Base-by-base conservation (phyloP, 2,329 filamentous ascomycete genomes). In the Calcarisporium arbuscula region DNA sequence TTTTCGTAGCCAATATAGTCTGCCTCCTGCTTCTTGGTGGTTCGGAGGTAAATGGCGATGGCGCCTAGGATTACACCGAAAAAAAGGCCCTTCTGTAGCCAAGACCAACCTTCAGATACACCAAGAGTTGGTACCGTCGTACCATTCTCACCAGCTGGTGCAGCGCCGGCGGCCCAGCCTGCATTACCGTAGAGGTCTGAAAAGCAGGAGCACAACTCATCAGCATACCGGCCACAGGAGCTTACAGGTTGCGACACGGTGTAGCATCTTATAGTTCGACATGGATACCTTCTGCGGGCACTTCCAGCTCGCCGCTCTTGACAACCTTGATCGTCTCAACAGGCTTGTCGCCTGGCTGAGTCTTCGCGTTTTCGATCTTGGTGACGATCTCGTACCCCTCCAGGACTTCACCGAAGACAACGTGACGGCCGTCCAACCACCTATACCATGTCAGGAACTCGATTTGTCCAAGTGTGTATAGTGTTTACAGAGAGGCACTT, bases 251-350 rank as follows among this genome's bases (percentile, higher is more conserved):
- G 33, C 36, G 37, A 40, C 39, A 39, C 36, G 39, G 30, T 43
- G 45, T 35, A 40, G 42, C 43, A 47, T 57, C 66, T 69, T 75
- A 92, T 65, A 92, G 83, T 68, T 92, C 85, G 67, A 81, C 76
- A 68, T 88, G 83, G 71, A 87, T 90, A 92, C 86, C 86, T 92
- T 92, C 86, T 71, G 78, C 70, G 60, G 85, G 82, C 48, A 89
- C 81, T 61, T 81, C 74, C 51, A 92, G 69, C 72, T 90, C 85
- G 62, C 86, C 86, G 65, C 82, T 86, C 75, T 88, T 85, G 59
- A 61, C 73, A 55, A 94, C 87, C 71, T 80, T 89, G 64, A 92
- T 70, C 15, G 70, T 57, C 65, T 80, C 64, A 43, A 59, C 57
- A 19, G 86, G 86, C 65, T 78, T 83, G 67, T 89, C 83, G 49